Percentiles rank a stretch among this genome's conserved stretches.
phyloP scores from a whole-genome alignment of 345 rosid species.

The Dimocarpus longan region DNA sequence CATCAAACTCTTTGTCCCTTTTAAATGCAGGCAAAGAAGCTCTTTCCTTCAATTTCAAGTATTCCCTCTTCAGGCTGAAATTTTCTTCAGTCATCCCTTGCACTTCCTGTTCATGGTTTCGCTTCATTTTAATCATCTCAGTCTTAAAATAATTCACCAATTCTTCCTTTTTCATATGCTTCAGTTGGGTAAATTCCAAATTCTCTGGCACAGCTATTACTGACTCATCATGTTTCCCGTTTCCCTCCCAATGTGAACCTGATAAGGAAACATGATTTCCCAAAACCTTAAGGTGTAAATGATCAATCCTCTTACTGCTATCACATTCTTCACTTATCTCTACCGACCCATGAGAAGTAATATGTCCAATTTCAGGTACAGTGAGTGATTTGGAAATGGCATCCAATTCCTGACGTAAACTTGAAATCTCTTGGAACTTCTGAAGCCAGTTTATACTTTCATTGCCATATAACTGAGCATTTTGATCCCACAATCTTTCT shows the following conservation, averaged over 20 bases:
- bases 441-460: constrained; percentile 41
- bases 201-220: constrained; percentile 49
- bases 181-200: constrained; percentile 45
- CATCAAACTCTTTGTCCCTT: constrained; percentile 79
- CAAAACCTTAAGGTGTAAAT: constrained; percentile 57
- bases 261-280: constrained; percentile 47
- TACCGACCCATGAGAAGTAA: constrained; percentile 47
- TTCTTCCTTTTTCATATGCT: constrained; percentile 44
- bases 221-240: constrained; percentile 66
- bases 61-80: constrained; percentile 61
- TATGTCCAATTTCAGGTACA: constrained; percentile 52
- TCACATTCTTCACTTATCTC: constrained; percentile 47
- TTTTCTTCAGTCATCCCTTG: constrained; percentile 61
- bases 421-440: constrained; percentile 59
- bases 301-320: constrained; percentile 40
- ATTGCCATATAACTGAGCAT: constrained; percentile 33
- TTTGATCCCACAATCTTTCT: constrained; percentile 46
- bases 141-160: constrained; percentile 53
- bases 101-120: constrained; percentile 61
- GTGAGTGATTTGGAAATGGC: constrained; percentile 52
- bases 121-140: constrained; percentile 90
- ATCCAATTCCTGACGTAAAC: constrained; percentile 72
- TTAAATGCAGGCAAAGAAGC: constrained; percentile 48
- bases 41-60: constrained; percentile 61
- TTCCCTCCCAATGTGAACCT: constrained; percentile 48